Percentiles rank a stretch among this genome's conserved stretches.
phyloP scores from a whole-genome alignment of 345 rosid species.

The Salix caprea region DNA sequence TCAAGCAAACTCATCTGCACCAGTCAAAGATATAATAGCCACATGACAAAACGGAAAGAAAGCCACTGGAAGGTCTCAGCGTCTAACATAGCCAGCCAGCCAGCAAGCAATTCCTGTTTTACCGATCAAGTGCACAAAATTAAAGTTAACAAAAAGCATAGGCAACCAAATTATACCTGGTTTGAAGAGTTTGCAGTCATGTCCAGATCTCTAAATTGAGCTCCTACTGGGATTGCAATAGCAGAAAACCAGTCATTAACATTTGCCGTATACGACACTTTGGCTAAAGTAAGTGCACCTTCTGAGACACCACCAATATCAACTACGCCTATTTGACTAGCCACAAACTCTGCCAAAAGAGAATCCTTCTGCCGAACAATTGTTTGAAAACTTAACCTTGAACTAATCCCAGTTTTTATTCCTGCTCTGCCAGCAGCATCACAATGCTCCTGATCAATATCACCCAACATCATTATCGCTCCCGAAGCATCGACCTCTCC shows the following conservation, averaged over 20 bases:
- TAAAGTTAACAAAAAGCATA: background rate
- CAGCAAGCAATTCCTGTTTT: background rate
- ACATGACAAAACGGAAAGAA: no score
- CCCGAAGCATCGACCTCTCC: conserved; percentile 75
- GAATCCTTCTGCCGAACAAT: conserved; percentile 47
- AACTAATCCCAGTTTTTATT: conserved; percentile 52
- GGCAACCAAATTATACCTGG: conserved; percentile 44
- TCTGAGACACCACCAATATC: conserved; percentile 28
- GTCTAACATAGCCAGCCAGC: no score
- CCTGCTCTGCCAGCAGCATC: conserved; percentile 52
- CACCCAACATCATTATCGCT: conserved; percentile 50
- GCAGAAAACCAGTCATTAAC: conserved; percentile 65
- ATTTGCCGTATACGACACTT: conserved; percentile 60
- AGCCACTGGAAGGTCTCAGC: background rate
- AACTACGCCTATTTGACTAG: conserved; percentile 38
- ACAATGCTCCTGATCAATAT: conserved; percentile 38
- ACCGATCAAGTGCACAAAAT: background rate
- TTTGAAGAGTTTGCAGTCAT: conserved; percentile 28
- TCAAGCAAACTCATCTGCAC: background rate
- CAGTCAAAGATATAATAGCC: background rate
- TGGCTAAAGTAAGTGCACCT: conserved; percentile 54
- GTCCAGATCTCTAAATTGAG: conserved; percentile 65
- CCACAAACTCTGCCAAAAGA: conserved; percentile 60
- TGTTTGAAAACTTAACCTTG: conserved; percentile 66
- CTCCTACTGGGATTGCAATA: conserved; percentile 68